Evolutionary conservation across 2,329 filamentous ascomycete species (phyloP), one percentile per base, ranked within the genome.

Genomic region (Dactylellina leptospora): DNA sequence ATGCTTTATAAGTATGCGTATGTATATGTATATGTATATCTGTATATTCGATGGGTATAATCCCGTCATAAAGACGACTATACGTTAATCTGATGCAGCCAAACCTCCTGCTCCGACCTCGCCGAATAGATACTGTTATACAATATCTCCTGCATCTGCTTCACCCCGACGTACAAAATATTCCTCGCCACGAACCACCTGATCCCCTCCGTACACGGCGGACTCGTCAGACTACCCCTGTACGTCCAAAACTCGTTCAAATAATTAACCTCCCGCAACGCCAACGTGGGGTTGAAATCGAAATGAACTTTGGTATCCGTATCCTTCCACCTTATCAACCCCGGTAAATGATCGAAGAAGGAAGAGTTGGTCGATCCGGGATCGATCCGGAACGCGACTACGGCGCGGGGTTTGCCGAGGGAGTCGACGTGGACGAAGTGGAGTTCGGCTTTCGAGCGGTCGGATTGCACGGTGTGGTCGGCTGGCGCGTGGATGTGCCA

Each of bases 401-500:
- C 83, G 13, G 82, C 82, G 1, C 78, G 76, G 42, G 82, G 80
- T 22, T 80, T 77, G 53, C 82, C 82, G 1, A 47, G 47, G 6
- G 77, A 78, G 66, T 82, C 80, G 56, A 80, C 80, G 71, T 84
- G 82, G 1, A 85, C 83, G 36, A 83, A 78, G 75, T 84, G 83
- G 18, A 84, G 76, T 74, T 85, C 83, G 33, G 82, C 82, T 69
- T 81, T 82, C 33, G 79, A 78, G 33, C 80, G 79, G 36, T 80
- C 77, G 30, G 81, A 81, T 48, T 80, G 78, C 2, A 85, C 79
- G 1, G 79, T 78, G 76, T 85, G 83, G 63, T 85, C 83, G 3
- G 82, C 82, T 0, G 83, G 83, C 0, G 82, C 76, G 74, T 85
- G 83, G 51, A 84, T 81, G 77, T 85, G 83, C 82, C 82, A 85